Evolutionary conservation across 164 flowering plant species (phyloP).

Genomic region (Stephania yunnanensis): DNA sequence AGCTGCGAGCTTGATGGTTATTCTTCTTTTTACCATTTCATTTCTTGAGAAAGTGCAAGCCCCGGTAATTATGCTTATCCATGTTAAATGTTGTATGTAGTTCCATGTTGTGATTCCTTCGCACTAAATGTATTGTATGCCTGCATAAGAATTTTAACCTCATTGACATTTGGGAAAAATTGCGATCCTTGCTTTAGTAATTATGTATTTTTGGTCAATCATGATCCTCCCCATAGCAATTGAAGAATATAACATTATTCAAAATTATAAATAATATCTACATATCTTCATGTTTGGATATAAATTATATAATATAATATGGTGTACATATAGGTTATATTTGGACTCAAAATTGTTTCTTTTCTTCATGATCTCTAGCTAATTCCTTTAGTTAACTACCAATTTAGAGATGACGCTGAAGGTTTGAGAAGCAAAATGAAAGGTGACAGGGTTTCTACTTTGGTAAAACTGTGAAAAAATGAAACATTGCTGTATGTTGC

Average conservation of each 20-base stretch:
- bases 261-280: background rate
- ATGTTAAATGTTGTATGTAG: background rate
- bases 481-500: background rate
- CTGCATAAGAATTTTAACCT: too few relatives aligned
- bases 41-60: conserved; percentile 73
- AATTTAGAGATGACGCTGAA: background rate
- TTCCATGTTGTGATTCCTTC: too few relatives aligned
- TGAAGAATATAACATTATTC: background rate
- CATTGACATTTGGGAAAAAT: too few relatives aligned
- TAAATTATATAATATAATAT: background rate
- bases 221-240: too few relatives aligned
- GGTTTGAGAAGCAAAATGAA: background rate
- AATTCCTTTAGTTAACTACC: background rate
- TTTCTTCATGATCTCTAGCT: background rate
- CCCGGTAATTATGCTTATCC: conserved; percentile 40
- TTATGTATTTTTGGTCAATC: too few relatives aligned
- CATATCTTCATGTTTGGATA: background rate
- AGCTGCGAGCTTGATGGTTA: too few relatives aligned
- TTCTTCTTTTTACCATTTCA: background rate
- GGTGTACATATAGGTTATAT: background rate
- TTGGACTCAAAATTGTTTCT: background rate
- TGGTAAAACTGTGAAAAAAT: background rate
- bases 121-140: too few relatives aligned
- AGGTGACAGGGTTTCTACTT: background rate
- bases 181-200: too few relatives aligned